A percentile compares a stretch with the other conserved stretches of the same genome.
Conservation (phyloP, 2,329 filamentous ascomycete genomes). For the Aspergillus sp. region DNA sequence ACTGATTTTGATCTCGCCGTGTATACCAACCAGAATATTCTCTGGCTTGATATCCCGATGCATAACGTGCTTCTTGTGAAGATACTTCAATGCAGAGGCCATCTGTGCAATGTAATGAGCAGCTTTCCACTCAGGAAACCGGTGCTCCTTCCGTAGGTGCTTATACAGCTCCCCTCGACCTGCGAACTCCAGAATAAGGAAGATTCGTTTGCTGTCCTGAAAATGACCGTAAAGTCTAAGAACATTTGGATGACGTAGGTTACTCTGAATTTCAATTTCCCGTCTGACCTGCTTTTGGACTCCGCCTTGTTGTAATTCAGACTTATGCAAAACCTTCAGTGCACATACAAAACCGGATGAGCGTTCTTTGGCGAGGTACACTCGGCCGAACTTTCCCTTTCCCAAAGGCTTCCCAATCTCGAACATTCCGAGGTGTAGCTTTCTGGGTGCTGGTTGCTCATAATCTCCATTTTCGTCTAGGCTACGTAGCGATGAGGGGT, state of each 20-base stretch:
- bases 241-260: slow-evolving; percentile 83
- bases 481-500: slow-evolving; percentile 34
- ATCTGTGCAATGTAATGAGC: slow-evolving; percentile 87
- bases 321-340: slow-evolving; percentile 83
- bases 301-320: slow-evolving; percentile 73
- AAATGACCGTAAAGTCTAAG: slow-evolving; percentile 83
- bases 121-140: slow-evolving; percentile 82
- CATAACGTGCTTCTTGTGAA: slow-evolving; percentile 97
- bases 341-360: slow-evolving; percentile 80
- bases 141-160: slow-evolving; percentile 73
- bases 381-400: slow-evolving; percentile 84
- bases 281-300: slow-evolving; percentile 85
- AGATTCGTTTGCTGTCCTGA: slow-evolving; percentile 84
- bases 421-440: slow-evolving; percentile 91
- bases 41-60: slow-evolving; percentile 97
- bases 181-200: slow-evolving; percentile 83
- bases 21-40: slow-evolving; percentile 93
- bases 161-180: slow-evolving; percentile 87
- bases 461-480: slow-evolving; percentile 52
- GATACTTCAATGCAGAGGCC: slow-evolving; percentile 83
- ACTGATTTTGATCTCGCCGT: slow-evolving; percentile 97
- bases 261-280: slow-evolving; percentile 87
- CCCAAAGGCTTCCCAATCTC: slow-evolving; percentile 84
- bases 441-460: slow-evolving; percentile 56
- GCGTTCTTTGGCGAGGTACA: slow-evolving; percentile 80